These are phyloP conservation scores for Pythium vanterpoolii DNA, from an alignment of 352 stramenopile genomes.

Conservation along the genomic window DNA sequence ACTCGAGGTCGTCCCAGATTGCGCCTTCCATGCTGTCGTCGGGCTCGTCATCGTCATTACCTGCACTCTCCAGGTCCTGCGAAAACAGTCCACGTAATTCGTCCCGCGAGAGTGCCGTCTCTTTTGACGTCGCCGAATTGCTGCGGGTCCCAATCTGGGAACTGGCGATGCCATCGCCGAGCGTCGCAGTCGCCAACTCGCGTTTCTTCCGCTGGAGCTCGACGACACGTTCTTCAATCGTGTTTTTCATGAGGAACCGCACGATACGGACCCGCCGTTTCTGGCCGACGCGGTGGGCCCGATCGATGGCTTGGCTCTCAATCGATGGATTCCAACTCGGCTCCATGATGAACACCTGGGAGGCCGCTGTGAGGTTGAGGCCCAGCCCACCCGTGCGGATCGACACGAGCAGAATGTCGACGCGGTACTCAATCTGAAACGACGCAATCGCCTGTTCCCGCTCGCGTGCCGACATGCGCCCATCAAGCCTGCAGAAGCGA, in stretches of 20 bases:
- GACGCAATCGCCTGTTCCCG: slow-evolving; percentile 58
- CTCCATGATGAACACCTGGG: slow-evolving; percentile 93
- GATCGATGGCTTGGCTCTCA: slow-evolving; percentile 88
- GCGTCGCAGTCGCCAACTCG: slow-evolving; percentile 65
- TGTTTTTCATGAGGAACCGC: slow-evolving; percentile 83
- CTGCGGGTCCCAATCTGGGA: slow-evolving; percentile 18
- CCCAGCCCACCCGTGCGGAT: slow-evolving; percentile 86
- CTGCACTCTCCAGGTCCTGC: slow-evolving; percentile 17
- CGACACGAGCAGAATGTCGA: slow-evolving; percentile 86
- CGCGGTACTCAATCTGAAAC: slow-evolving; percentile 51
- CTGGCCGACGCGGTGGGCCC: slow-evolving; percentile 87
- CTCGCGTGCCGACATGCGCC: slow-evolving; percentile 52
- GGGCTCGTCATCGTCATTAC: not conserved
- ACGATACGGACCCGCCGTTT: slow-evolving; percentile 67
- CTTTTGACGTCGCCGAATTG: slow-evolving; percentile 18
- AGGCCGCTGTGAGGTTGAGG: slow-evolving; percentile 91
- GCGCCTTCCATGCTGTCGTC: slow-evolving; percentile 13
- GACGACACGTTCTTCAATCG: slow-evolving; percentile 89
- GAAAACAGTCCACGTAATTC: slow-evolving; percentile 53
- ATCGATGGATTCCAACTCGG: slow-evolving; percentile 90
- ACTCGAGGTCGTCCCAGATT: slow-evolving; percentile 27
- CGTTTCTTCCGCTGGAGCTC: slow-evolving; percentile 87
- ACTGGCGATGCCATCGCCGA: slow-evolving; percentile 39
- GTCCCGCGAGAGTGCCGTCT: slow-evolving; percentile 35
- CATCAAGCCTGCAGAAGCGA: slow-evolving; percentile 46